Percentiles rank a stretch among this genome's conserved stretches.
Conservation (phyloP, 164 flowering plant species). For the Amborella trichopoda region DNA sequence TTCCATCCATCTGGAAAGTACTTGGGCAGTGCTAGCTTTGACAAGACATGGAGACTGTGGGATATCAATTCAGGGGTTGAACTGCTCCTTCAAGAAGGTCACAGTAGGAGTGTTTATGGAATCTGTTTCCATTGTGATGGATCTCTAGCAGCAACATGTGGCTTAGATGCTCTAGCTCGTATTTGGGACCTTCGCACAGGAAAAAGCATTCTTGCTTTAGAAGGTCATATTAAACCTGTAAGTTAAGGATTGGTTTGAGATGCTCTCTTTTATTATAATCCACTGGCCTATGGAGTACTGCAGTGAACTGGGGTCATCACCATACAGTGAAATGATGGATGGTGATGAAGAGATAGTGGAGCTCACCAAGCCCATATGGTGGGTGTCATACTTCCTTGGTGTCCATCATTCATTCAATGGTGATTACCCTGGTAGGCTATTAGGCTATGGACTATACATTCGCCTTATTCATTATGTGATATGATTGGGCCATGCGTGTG, state of each 20-base stretch:
- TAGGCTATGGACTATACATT: too few relatives aligned
- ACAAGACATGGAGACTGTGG: constrained; percentile 99
- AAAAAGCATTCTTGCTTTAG: constrained; percentile 78
- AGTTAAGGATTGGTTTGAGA: constrained; percentile 15
- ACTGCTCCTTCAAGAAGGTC: constrained; percentile 99
- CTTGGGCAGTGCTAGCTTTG: constrained; percentile 89
- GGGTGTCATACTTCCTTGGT: too few relatives aligned
- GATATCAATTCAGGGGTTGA: constrained; percentile 71
- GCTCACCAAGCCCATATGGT: too few relatives aligned
- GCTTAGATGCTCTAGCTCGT: constrained; percentile 87
- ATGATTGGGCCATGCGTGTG: too few relatives aligned
- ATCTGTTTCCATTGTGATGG: constrained; percentile 88
- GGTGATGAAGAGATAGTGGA: too few relatives aligned
- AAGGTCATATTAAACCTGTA: constrained; percentile 96
- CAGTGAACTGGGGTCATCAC: too few relatives aligned
- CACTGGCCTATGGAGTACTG: too few relatives aligned
- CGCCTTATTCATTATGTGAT: too few relatives aligned
- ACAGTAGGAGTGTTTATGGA: constrained; percentile 85
- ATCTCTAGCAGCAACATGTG: constrained; percentile 87
- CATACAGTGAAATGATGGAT: too few relatives aligned
- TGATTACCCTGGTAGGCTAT: too few relatives aligned
- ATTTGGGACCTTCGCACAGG: constrained; percentile 99
- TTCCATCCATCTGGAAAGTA: constrained; percentile 97
- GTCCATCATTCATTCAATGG: too few relatives aligned
- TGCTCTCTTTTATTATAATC: not conserved